Base-by-base conservation (phyloP, 371 early-diverging fungal species). In the Mucor racemosus region DNA sequence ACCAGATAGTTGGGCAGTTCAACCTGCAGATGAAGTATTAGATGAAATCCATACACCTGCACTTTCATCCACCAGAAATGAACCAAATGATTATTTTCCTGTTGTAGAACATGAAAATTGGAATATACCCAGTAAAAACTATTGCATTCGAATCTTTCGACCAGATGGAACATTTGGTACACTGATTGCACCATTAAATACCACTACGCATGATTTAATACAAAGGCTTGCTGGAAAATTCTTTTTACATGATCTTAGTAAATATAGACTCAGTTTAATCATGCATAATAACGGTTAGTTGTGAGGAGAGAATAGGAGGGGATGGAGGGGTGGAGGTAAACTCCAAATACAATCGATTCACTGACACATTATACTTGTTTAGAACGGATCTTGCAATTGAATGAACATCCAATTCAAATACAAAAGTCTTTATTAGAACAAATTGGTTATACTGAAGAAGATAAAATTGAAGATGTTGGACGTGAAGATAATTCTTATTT, bases 401-500 rank as follows among this genome's bases (percentile, higher is more conserved):
- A 86, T 55, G 95, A 94, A 73, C 85, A 84, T 3, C 95, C 95
- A 0, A 80, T 91, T 9, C 79, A 81, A 39, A 90, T 93, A 13
- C 85, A 92, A 58, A 90, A 91, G 67, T 79, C 68, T 35, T 74
- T 87, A 21, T 68, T 94, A 41, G 85, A 89, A 66, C 90, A 91
- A 66, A 90, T 91, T 68, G 95, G 95, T 7, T 94, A 94, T 58
- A 86, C 88, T 6, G 86, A 86, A n/a, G 77, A 86, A 42, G 94
- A 95, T 73, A 88, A 85, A 59, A 78, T 95, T 26, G 89, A 92
- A 60, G 85, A 90, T 35, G 77, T 92, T 7, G 92, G 91, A 4
- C 80, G 94, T 63, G 95, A 95, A 65, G 95, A 95, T 68, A 92
- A 94, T 72, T 90, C 92, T 26, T 94, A 94, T 58, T 69, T 94